phyloP scores from a whole-genome alignment of 495 filamentous ascomycete genomes.

The Hypomontagnella submonticulosa region DNA sequence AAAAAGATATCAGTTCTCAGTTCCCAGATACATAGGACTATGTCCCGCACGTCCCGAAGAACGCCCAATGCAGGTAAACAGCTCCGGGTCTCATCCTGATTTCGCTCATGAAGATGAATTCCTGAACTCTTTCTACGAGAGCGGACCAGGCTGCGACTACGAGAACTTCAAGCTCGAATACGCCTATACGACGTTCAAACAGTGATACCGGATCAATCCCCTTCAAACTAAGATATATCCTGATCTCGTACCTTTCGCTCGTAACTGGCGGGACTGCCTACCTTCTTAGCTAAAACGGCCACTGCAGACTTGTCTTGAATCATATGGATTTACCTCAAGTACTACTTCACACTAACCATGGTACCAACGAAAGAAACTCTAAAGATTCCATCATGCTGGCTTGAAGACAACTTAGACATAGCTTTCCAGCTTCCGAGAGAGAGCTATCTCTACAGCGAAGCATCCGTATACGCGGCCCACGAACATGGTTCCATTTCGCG shows the following conservation, averaged over 20 bases:
- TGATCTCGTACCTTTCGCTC: slow-evolving; percentile 17
- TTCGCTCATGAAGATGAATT: not conserved
- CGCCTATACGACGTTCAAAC: not conserved
- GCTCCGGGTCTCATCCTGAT: too few species aligned
- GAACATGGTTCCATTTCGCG: slow-evolving; percentile 30
- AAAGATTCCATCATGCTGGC: slow-evolving; percentile 15
- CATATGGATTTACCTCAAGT: slow-evolving; percentile 10
- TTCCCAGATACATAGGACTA: too few species aligned
- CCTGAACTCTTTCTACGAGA: not conserved
- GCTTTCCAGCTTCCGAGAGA: slow-evolving; percentile 21
- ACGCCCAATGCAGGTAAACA: too few species aligned
- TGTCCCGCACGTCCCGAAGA: too few species aligned
- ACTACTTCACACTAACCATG: not conserved
- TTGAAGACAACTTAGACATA: slow-evolving; percentile 9
- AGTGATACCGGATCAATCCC: not conserved
- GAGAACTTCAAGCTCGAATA: slow-evolving; percentile 1
- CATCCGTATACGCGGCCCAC: slow-evolving; percentile 7
- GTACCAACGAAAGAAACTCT: slow-evolving; percentile 7
- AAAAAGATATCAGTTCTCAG: too few species aligned
- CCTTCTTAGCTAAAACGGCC: not conserved
- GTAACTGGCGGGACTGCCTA: slow-evolving; percentile 3
- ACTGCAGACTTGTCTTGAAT: slow-evolving; percentile 2
- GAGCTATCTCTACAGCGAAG: slow-evolving; percentile 18
- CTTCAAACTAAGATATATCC: slow-evolving; percentile 11
- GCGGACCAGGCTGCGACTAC: not conserved